Conservation (phyloP, 345 rosid species). For the Euclidium syriacum region DNA sequence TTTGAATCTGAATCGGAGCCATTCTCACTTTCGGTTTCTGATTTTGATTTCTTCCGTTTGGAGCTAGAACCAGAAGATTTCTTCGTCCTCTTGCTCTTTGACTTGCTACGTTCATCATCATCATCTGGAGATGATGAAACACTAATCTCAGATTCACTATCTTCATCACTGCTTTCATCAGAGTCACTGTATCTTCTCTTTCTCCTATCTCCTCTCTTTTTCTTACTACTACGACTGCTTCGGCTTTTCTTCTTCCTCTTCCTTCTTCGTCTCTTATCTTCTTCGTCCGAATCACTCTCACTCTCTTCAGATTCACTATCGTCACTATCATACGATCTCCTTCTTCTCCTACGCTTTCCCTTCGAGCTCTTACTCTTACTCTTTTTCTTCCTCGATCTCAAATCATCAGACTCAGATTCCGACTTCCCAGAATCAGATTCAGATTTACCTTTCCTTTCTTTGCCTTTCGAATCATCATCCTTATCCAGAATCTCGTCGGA, state of each 20-base stretch:
- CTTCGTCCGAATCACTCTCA: slow-evolving; percentile 41
- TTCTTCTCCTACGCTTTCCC: slow-evolving; percentile 24
- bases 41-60: slow-evolving; percentile 32
- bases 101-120: slow-evolving; percentile 37
- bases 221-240: slow-evolving; percentile 32
- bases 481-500: slow-evolving; percentile 43
- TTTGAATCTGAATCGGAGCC: slow-evolving; percentile 40
- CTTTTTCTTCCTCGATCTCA: slow-evolving; percentile 37
- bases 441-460: slow-evolving; percentile 19
- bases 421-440: slow-evolving; percentile 41
- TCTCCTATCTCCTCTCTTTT: slow-evolving; percentile 24
- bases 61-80: slow-evolving; percentile 24
- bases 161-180: slow-evolving; percentile 38
- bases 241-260: slow-evolving; percentile 33
- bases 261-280: slow-evolving; percentile 37
- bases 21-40: slow-evolving; percentile 41
- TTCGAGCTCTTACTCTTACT: slow-evolving; percentile 35
- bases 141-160: slow-evolving; percentile 32
- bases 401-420: slow-evolving; percentile 44
- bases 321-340: slow-evolving; percentile 25
- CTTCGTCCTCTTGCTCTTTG: slow-evolving; percentile 43
- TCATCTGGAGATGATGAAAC: slow-evolving; percentile 28
- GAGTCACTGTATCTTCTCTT: slow-evolving; percentile 40
- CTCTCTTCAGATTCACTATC: slow-evolving; percentile 43
- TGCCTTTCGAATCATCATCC: slow-evolving; percentile 36